A percentile compares a stretch with the other conserved stretches of the same genome.
Evolutionary conservation across 2,329 filamentous ascomycete species (phyloP).

Genomic region (Pestalotiopsis sp.): DNA sequence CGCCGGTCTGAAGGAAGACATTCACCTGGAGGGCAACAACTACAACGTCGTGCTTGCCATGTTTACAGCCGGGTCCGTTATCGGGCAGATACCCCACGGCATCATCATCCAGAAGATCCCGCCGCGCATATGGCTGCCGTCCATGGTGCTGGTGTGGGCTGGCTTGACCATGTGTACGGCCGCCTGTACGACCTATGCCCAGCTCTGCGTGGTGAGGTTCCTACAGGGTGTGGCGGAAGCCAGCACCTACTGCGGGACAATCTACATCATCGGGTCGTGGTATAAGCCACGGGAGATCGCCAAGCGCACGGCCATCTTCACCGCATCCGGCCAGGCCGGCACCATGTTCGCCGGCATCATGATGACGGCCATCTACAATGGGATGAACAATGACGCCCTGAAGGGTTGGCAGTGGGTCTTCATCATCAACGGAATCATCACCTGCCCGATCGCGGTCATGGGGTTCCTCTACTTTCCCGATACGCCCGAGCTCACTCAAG

Average conservation of each 20-base stretch:
- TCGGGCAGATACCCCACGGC: slow-evolving; percentile 47
- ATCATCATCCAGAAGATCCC: slow-evolving; percentile 50
- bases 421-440: slow-evolving; percentile 59
- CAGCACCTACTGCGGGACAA: slow-evolving; percentile 49
- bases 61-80: slow-evolving; percentile 31
- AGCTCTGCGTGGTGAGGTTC: slow-evolving; percentile 43
- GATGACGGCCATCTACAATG: slow-evolving; percentile 47
- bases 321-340: slow-evolving; percentile 52
- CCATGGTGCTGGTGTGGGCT: slow-evolving; percentile 51
- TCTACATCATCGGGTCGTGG: slow-evolving; percentile 55
- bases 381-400: slow-evolving; percentile 42
- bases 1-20: slow-evolving; percentile 40
- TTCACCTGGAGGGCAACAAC: slow-evolving; percentile 40
- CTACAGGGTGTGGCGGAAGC: slow-evolving; percentile 49
- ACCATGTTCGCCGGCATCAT: slow-evolving; percentile 59
- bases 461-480: slow-evolving; percentile 50
- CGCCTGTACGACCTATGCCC: slow-evolving; percentile 31
- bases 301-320: slow-evolving; percentile 57
- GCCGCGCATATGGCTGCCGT: slow-evolving; percentile 49
- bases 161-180: slow-evolving; percentile 40
- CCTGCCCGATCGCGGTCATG: slow-evolving; percentile 52
- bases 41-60: slow-evolving; percentile 40
- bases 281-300: slow-evolving; percentile 57
- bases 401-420: slow-evolving; percentile 55
- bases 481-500: slow-evolving; percentile 42